A percentile compares a stretch with the other conserved stretches of the same genome.
phyloP scores from a whole-genome alignment of 495 filamentous ascomycete genomes.

The Tuber calosporum region DNA sequence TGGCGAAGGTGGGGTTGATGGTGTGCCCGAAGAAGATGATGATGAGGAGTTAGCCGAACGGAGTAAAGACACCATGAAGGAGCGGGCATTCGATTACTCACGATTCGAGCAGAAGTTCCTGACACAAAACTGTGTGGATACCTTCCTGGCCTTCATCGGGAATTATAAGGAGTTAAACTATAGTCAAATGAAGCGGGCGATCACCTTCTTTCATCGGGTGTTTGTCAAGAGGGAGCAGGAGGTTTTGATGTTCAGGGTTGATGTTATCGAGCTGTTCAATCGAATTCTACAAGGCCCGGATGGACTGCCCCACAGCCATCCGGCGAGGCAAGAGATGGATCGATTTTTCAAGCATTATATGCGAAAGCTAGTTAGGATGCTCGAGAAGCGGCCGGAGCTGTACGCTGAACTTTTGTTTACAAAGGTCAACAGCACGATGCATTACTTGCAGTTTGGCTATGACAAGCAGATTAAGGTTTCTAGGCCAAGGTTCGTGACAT shows the following conservation, averaged over 20 bases:
- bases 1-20: constrained; percentile 32
- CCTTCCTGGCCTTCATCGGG: constrained; percentile 70
- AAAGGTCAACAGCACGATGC: constrained; percentile 74
- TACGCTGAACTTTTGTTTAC: constrained; percentile 86
- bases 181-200: constrained; percentile 80
- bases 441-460: constrained; percentile 83
- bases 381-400: constrained; percentile 73
- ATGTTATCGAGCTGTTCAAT: constrained; percentile 81
- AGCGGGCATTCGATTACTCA: constrained; percentile 90
- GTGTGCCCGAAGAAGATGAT: constrained; percentile 51
- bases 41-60: constrained; percentile 67
- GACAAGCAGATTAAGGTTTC: constrained; percentile 65
- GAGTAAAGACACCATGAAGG: constrained; percentile 56
- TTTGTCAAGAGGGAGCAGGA: constrained; percentile 91
- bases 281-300: constrained; percentile 88
- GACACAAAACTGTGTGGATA: constrained; percentile 77
- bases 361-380: constrained; percentile 65
- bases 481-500: constrained; percentile 40
- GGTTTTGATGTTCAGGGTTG: constrained; percentile 79
- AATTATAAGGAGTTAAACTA: constrained; percentile 76
- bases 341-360: constrained; percentile 76
- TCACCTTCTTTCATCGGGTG: constrained; percentile 90
- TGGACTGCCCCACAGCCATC: constrained; percentile 56
- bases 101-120: constrained; percentile 74
- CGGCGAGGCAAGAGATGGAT: constrained; percentile 82